Evolutionary conservation across 1,284 basidiomycete genomes (phyloP).

Genomic region (Apiotrichum mycotoxinovorans): DNA sequence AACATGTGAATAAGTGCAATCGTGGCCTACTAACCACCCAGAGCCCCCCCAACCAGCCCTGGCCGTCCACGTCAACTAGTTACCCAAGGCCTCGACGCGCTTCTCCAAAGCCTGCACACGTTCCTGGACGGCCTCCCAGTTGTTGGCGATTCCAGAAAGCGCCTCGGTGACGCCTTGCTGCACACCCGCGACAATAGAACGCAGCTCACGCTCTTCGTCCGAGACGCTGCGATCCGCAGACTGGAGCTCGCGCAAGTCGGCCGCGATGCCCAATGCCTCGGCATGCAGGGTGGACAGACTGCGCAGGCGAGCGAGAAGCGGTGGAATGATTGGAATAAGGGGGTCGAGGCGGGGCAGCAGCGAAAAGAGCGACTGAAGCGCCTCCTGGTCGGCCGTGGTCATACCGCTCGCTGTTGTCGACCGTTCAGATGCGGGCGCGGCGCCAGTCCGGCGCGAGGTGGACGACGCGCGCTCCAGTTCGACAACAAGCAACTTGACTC

Average conservation of each 20-base stretch:
- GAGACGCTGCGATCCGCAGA: constrained; percentile 63
- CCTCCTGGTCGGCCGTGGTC: constrained; percentile 57
- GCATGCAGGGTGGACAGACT: constrained; percentile 79
- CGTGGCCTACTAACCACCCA: too few relatives aligned
- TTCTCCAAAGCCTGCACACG: constrained; percentile 58
- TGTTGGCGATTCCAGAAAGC: constrained; percentile 63
- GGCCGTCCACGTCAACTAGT: constrained; percentile 4
- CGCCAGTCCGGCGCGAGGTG: constrained; percentile 42
- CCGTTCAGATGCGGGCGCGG: constrained; percentile 67
- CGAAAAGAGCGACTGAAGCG: constrained; percentile 58
- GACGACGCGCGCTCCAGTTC: constrained; percentile 83
- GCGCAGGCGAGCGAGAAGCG: constrained; percentile 80
- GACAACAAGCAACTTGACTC: constrained; percentile 85
- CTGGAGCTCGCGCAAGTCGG: constrained; percentile 63
- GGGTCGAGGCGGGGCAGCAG: constrained; percentile 79
- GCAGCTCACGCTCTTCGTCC: constrained; percentile 64
- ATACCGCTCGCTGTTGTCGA: constrained; percentile 46
- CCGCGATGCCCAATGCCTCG: constrained; percentile 67
- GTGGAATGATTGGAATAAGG: constrained; percentile 81
- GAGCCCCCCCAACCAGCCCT: too few relatives aligned
- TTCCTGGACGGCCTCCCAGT: constrained; percentile 63
- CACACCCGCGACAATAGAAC: constrained; percentile 63
- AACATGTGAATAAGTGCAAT: too few relatives aligned
- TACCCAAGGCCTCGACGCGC: constrained; percentile 31
- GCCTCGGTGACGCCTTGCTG: constrained; percentile 70